Percentiles rank a stretch among this genome's conserved stretches.
Conservation (phyloP, 1,139 yeast species). For the Blastobotrys elegans region DNA sequence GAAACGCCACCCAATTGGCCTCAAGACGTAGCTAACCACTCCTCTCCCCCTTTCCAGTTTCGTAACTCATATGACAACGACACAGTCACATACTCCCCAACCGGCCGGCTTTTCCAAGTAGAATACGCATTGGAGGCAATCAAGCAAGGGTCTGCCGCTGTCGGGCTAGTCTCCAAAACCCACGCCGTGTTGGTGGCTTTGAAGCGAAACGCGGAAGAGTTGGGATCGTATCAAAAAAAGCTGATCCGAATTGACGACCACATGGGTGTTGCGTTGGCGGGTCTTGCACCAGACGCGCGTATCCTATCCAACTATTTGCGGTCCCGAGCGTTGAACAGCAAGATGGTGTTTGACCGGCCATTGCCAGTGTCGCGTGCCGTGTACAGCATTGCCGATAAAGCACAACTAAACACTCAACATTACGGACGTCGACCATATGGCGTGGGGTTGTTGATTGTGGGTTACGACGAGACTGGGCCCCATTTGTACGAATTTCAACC, state of each 20-base stretch:
- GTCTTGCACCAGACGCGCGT: constrained; percentile 97
- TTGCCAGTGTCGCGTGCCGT: constrained; percentile 82
- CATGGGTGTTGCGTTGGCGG: constrained; percentile 93
- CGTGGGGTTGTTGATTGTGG: constrained; percentile 88
- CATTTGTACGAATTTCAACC: constrained; percentile 95
- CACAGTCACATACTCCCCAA: constrained; percentile 94
- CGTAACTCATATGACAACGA: constrained; percentile 98
- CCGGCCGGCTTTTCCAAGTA: constrained; percentile 90
- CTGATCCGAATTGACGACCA: constrained; percentile 88
- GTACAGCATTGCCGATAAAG: constrained; percentile 85
- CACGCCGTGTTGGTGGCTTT: constrained; percentile 91
- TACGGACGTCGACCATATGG: constrained; percentile 98
- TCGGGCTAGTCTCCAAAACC: constrained; percentile 79
- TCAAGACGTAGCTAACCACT: not conserved
- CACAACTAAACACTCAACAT: constrained; percentile 93
- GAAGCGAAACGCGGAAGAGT: constrained; percentile 93
- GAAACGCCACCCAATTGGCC: constrained; percentile 5
- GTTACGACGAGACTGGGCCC: constrained; percentile 90
- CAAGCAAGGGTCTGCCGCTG: constrained; percentile 97
- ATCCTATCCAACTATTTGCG: constrained; percentile 83
- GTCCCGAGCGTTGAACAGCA: constrained; percentile 86
- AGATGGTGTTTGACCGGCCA: constrained; percentile 84
- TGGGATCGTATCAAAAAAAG: constrained; percentile 94
- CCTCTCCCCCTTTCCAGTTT: constrained; percentile 44
- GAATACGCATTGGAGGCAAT: constrained; percentile 97